phyloP scores from a whole-genome alignment of 768 basidiomycete species.

The Lactarius evosmus region DNA sequence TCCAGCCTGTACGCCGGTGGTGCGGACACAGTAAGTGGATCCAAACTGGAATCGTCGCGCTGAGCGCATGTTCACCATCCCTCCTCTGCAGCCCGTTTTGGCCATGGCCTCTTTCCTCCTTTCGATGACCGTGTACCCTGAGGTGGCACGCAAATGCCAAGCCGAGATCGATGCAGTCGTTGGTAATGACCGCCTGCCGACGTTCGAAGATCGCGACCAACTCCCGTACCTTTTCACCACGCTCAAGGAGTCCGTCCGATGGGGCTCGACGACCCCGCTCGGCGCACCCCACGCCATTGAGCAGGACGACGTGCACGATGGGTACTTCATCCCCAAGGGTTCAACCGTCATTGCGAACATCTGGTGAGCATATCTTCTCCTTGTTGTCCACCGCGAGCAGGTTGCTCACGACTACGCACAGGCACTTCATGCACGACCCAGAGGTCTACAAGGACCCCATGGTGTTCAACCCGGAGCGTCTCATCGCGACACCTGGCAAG shows the following conservation, averaged over 20 bases:
- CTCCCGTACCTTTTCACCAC: slow-evolving; percentile 29
- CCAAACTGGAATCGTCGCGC: not conserved
- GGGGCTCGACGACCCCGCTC: slow-evolving; percentile 29
- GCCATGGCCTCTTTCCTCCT: slow-evolving; percentile 32
- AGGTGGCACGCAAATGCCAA: slow-evolving; percentile 28
- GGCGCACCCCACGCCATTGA: slow-evolving; percentile 37
- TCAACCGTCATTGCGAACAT: slow-evolving; percentile 38
- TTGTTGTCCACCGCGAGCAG: not conserved
- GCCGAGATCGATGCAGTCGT: slow-evolving; percentile 31
- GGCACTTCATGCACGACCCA: slow-evolving; percentile 35
- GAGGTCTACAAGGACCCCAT: slow-evolving; percentile 32
- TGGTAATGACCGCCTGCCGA: slow-evolving; percentile 26
- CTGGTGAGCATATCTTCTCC: slow-evolving; percentile 29
- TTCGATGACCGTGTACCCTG: slow-evolving; percentile 33
- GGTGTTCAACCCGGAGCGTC: slow-evolving; percentile 35
- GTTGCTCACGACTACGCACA: slow-evolving; percentile 9
- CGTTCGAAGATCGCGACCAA: slow-evolving; percentile 25
- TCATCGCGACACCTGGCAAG: slow-evolving; percentile 27
- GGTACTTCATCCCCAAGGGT: slow-evolving; percentile 40
- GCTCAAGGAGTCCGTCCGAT: slow-evolving; percentile 30
- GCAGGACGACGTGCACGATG: slow-evolving; percentile 39
- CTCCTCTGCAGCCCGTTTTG: slow-evolving; percentile 27
- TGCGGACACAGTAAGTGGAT: slow-evolving; percentile 28
- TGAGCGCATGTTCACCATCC: not conserved
- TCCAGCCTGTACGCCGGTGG: slow-evolving; percentile 31